phyloP scores from a whole-genome alignment of 345 rosid species.

The Firmiana major region DNA sequence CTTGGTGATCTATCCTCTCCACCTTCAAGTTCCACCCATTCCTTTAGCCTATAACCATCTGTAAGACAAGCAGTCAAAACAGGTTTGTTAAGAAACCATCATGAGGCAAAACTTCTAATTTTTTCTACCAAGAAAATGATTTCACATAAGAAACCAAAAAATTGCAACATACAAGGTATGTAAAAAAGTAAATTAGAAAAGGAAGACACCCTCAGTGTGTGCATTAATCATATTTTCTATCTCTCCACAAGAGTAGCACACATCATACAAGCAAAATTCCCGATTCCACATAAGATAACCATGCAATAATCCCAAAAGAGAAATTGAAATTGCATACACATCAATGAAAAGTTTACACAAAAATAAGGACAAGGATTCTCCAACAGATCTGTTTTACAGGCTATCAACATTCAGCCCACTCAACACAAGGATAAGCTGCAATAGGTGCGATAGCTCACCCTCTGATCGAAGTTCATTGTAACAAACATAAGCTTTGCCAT shows the following conservation, averaged over 20 bases:
- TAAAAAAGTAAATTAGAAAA: not conserved
- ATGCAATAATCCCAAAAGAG: not conserved
- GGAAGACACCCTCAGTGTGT: not conserved
- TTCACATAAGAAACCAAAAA: not conserved
- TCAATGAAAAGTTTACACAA: not conserved
- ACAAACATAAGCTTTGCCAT: slow-evolving; percentile 73
- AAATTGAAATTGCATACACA: not conserved
- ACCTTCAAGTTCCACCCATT: slow-evolving; percentile 74
- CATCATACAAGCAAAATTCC: not conserved
- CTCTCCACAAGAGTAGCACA: not conserved
- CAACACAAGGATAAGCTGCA: not conserved
- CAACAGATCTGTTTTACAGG: not conserved
- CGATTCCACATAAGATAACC: not conserved
- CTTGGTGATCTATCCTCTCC: slow-evolving; percentile 62
- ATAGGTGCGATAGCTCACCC: slow-evolving; percentile 37
- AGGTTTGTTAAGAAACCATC: not conserved
- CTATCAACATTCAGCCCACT: slow-evolving; percentile 2
- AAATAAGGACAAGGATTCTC: not conserved
- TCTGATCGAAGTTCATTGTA: slow-evolving; percentile 57
- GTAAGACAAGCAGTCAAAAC: slow-evolving; percentile 15
- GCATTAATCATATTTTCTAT: not conserved
- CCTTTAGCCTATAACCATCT: slow-evolving; percentile 75
- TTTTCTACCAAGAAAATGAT: not conserved
- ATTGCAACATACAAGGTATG: not conserved
- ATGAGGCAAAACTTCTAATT: not conserved